Evolutionary conservation across 495 filamentous ascomycete species (phyloP), one percentile per base, ranked within the genome.

Genomic region (Penicillium parvum): DNA sequence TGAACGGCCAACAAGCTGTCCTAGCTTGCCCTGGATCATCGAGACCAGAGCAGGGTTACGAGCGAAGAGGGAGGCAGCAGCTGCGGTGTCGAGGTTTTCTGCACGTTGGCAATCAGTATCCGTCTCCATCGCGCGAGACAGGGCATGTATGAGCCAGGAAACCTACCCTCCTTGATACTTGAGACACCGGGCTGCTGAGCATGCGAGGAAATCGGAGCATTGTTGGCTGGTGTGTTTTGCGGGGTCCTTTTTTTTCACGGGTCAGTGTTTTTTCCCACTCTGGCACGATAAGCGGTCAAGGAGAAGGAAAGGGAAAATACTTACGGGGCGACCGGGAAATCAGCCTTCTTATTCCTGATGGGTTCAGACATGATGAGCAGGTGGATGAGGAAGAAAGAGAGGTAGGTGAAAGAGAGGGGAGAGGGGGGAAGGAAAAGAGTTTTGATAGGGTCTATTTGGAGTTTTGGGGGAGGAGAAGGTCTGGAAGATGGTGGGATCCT

Each of bases 21-120:
- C 87, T 52, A 99, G 84, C 66, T 92, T 92, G 39, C 89, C 90
- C 71, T 99, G 88, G 58, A 99, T 96, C 85, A 97, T 92, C 22
- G 86, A 86, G 26, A 96, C 85, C 45, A 99, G 77, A 50, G 82
- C 83, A 22, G 94, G 94, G 66, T 99, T 94, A 57, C 87, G 82
- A 50, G 94, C 91, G 60, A 98, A 94, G 57, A 97, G 78, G 34
- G 86, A 88, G 35, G 89, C 90, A 32, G 92, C 88, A 38, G 87
- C 75, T 22, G 82, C 86, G 66, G 82, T 86, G 61, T 95, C 88
- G 53, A 96, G 74, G 40, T 90, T 84, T 79, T 98, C 92, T 97
- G 66, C 47, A 11, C 15, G 33, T 37, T 27, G 47, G 43, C 34
- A 40, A 46, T 57, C 47, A 60, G 44, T 30, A 27, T 26, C 16